Evolutionary conservation across 257 asterid species (phyloP).

Genomic region (Phtheirospermum japonicum): DNA sequence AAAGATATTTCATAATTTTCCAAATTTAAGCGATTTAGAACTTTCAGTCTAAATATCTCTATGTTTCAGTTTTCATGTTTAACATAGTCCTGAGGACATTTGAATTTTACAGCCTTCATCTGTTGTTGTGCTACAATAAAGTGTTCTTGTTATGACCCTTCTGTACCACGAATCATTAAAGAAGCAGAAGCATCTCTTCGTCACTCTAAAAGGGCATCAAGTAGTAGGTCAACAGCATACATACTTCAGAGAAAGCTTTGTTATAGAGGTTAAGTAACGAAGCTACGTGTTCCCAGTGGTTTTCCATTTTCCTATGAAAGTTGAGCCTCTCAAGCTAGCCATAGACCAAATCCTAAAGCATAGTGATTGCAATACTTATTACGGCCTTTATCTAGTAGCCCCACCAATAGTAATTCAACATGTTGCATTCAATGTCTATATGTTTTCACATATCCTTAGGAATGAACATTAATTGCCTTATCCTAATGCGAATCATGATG

Average conservation of each 20-base stretch:
- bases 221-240: background rate
- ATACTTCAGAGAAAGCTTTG: background rate
- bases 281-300: background rate
- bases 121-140: background rate
- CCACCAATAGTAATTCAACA: background rate
- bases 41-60: no score
- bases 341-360: background rate
- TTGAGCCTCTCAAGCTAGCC: background rate
- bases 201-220: background rate
- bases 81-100: background rate
- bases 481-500: no score
- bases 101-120: background rate
- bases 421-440: background rate
- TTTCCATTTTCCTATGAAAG: background rate
- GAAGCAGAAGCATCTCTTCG: background rate
- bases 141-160: background rate
- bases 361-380: background rate
- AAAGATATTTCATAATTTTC: no score
- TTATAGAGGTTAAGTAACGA: slow-evolving; percentile 3
- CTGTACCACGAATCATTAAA: background rate
- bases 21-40: no score
- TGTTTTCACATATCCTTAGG: background rate
- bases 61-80: background rate
- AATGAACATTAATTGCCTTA: no score
- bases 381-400: background rate